A percentile compares a stretch with the other conserved stretches of the same genome.
phyloP scores from a whole-genome alignment of 257 asterid species.

The Gentiana straminea region DNA sequence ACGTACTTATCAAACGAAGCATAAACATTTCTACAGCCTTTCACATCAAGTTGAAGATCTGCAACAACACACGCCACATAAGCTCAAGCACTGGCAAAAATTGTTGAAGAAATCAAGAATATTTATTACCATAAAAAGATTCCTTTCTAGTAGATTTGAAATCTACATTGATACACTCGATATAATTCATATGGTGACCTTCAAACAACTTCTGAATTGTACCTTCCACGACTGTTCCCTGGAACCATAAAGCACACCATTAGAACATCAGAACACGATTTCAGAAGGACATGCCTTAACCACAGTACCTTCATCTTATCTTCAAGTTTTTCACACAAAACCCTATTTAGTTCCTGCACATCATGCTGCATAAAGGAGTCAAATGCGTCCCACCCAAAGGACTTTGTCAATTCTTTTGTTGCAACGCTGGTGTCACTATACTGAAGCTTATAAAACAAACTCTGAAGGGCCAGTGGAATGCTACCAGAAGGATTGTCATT shows the following conservation, averaged over 20 bases:
- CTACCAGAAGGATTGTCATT: slow-evolving; percentile 95
- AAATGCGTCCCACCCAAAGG: slow-evolving; percentile 97
- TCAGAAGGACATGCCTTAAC: slow-evolving; percentile 3
- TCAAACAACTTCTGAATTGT: slow-evolving; percentile 94
- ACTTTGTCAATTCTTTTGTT: slow-evolving; percentile 91
- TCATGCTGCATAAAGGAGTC: slow-evolving; percentile 99
- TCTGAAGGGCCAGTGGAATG: slow-evolving; percentile 96
- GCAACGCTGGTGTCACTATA: slow-evolving; percentile 89
- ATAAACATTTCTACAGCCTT: slow-evolving; percentile 91
- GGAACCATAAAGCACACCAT: slow-evolving; percentile 21
- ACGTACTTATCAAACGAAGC: slow-evolving; percentile 96
- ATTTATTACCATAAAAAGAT: slow-evolving; percentile 73
- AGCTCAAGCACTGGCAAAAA: slow-evolving; percentile 9
- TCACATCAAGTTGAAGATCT: slow-evolving; percentile 98
- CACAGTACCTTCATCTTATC: slow-evolving; percentile 90
- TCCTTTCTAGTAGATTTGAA: slow-evolving; percentile 92
- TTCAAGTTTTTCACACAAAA: slow-evolving; percentile 88
- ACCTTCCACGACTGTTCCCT: slow-evolving; percentile 99
- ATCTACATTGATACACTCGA: slow-evolving; percentile 88
- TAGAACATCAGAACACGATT: not conserved
- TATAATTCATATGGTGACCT: slow-evolving; percentile 93
- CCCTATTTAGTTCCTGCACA: slow-evolving; percentile 94
- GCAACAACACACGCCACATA: slow-evolving; percentile 18
- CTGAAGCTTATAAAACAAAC: slow-evolving; percentile 95
- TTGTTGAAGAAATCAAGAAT: slow-evolving; percentile 12